Evolutionary conservation across 2,329 filamentous ascomycete species (phyloP).

Genomic region (Sclerotinia subarctica): DNA sequence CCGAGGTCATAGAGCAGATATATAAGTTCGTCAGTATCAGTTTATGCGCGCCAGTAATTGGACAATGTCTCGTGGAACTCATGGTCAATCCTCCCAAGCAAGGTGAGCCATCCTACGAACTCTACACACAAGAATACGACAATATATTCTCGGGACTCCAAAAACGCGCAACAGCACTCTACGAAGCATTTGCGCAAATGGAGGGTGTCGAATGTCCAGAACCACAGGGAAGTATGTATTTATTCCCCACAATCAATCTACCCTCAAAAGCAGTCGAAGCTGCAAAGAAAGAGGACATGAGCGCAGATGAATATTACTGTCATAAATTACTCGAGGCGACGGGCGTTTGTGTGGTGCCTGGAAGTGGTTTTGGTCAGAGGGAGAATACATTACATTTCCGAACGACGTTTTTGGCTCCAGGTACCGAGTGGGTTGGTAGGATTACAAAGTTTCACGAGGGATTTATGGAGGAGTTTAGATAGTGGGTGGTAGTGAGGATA

Average conservation of each 20-base stretch:
- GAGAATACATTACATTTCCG: constrained; percentile 89
- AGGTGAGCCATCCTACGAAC: constrained; percentile 78
- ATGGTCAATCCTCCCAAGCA: constrained; percentile 93
- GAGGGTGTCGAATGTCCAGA: constrained; percentile 88
- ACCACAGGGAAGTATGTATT: constrained; percentile 84
- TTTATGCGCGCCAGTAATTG: constrained; percentile 91
- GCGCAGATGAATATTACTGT: constrained; percentile 91
- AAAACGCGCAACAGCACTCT: constrained; percentile 77
- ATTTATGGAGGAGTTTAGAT: constrained; percentile 79
- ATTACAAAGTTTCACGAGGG: constrained; percentile 87
- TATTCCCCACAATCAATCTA: constrained; percentile 90
- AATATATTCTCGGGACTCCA: constrained; percentile 75
- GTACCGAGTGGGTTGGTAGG: constrained; percentile 87
- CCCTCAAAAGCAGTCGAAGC: constrained; percentile 72
- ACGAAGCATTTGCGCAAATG: constrained; percentile 89
- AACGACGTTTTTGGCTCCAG: constrained; percentile 93
- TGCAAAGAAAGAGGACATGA: constrained; percentile 68
- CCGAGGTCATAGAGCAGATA: constrained; percentile 83
- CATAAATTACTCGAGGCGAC: constrained; percentile 87
- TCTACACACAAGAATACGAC: constrained; percentile 84
- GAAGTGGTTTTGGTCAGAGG: constrained; percentile 90
- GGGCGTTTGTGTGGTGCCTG: constrained; percentile 90
- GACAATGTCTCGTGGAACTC: constrained; percentile 93
- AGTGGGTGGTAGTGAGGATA: not conserved
- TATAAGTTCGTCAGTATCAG: constrained; percentile 99